Conservation (phyloP, 768 basidiomycete genomes). For the Clitopilus passeckerianus region DNA sequence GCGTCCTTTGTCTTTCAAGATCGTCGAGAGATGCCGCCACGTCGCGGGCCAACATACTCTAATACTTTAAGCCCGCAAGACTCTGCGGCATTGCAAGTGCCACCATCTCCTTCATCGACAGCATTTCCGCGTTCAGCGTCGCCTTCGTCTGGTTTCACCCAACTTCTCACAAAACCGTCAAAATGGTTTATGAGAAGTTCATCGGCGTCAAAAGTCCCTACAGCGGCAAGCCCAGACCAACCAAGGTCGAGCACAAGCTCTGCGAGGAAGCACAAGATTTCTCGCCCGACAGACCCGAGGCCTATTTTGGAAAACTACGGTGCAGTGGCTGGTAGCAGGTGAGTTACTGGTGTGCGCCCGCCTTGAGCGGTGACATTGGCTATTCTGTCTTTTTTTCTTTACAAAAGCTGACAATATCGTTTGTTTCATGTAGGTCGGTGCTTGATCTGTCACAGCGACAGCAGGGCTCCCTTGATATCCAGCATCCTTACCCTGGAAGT, state of each 20-base stretch:
- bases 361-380: not conserved
- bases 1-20: not conserved
- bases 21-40: slow-evolving; percentile 38
- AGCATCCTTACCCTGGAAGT: slow-evolving; percentile 28
- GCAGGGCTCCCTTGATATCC: slow-evolving; percentile 40
- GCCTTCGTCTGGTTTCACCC: slow-evolving; percentile 59
- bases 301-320: slow-evolving; percentile 63
- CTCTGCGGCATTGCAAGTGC: slow-evolving; percentile 14
- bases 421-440: slow-evolving; percentile 45
- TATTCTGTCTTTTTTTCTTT: too few relatives aligned
- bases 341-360: slow-evolving; percentile 20
- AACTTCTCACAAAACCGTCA: slow-evolving; percentile 61
- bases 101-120: slow-evolving; percentile 28
- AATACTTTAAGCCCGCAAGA: slow-evolving; percentile 37
- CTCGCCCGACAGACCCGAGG: slow-evolving; percentile 77
- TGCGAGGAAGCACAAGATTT: slow-evolving; percentile 71
- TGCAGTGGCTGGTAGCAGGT: slow-evolving; percentile 43
- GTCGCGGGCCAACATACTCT: slow-evolving; percentile 35
- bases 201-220: slow-evolving; percentile 42
- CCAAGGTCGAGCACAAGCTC: slow-evolving; percentile 41
- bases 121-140: slow-evolving; percentile 55
- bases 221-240: slow-evolving; percentile 27
- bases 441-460: slow-evolving; percentile 52
- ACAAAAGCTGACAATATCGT: slow-evolving; percentile 3
- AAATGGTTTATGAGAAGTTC: slow-evolving; percentile 69